Evolutionary conservation across 2,329 filamentous ascomycete genomes (phyloP).

Genomic region (Diaporthe ampelina): DNA sequence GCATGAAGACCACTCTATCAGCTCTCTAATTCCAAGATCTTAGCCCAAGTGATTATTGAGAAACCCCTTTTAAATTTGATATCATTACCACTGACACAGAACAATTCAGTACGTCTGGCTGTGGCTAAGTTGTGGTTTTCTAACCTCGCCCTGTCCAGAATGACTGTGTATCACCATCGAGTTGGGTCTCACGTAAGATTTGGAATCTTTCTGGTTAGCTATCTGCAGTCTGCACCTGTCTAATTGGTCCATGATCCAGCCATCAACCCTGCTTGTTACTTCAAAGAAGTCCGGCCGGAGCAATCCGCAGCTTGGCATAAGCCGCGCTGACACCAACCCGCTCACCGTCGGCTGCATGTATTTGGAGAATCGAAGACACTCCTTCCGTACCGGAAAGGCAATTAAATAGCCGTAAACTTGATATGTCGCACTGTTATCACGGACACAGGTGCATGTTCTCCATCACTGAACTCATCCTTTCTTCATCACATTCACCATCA

Average conservation of each 20-base stretch:
- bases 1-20: background rate
- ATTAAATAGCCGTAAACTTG: background rate
- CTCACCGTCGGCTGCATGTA: background rate
- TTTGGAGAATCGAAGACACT: background rate
- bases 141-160: background rate
- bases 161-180: background rate
- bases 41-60: no score
- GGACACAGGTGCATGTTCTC: background rate
- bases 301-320: constrained; percentile 6
- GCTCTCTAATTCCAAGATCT: no score
- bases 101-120: background rate
- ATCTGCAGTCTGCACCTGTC: background rate
- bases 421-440: background rate
- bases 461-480: no score
- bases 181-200: constrained; percentile 5
- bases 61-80: no score
- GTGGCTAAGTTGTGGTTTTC: background rate
- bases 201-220: background rate
- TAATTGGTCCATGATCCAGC: background rate
- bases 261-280: background rate
- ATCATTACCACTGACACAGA: background rate
- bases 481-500: background rate
- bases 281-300: background rate
- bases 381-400: background rate
- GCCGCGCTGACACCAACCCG: background rate